phyloP scores from a whole-genome alignment of 495 filamentous ascomycete species.

The Penicillium argentinense region DNA sequence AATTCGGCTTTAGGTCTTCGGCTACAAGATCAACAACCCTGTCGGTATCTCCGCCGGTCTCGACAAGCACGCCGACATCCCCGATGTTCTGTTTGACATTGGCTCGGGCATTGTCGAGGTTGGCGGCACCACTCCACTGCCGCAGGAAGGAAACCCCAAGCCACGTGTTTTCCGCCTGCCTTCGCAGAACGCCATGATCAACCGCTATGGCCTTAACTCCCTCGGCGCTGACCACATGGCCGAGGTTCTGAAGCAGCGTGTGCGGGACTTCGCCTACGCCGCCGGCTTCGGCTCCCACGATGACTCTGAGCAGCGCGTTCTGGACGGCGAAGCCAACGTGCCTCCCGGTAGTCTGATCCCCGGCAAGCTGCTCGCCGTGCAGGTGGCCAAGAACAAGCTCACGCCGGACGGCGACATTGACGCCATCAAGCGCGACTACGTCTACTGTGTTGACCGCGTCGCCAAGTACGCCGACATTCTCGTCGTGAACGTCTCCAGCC shows the following conservation, averaged over 20 bases:
- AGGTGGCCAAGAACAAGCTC: constrained; percentile 94
- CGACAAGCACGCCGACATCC: constrained; percentile 89
- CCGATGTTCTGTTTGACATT: constrained; percentile 75
- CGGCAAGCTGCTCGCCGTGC: constrained; percentile 81
- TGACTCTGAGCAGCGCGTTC: constrained; percentile 64
- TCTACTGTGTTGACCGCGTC: constrained; percentile 77
- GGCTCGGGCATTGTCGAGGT: constrained; percentile 86
- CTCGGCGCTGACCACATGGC: constrained; percentile 86
- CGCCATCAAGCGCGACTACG: constrained; percentile 81
- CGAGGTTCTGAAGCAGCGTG: constrained; percentile 70
- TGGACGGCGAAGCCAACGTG: constrained; percentile 66
- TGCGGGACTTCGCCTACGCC: constrained; percentile 70
- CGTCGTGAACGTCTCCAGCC: constrained; percentile 94
- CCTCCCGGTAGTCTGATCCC: constrained; percentile 71
- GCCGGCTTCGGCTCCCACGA: constrained; percentile 63
- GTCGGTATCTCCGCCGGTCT: constrained; percentile 90
- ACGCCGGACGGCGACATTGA: constrained; percentile 82
- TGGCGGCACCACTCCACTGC: constrained; percentile 80
- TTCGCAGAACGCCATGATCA: constrained; percentile 81
- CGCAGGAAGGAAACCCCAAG: constrained; percentile 82
- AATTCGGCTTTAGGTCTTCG: constrained; percentile 62
- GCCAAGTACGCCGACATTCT: constrained; percentile 89
- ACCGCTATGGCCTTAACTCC: constrained; percentile 89
- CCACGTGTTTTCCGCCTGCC: constrained; percentile 86
- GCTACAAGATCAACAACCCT: constrained; percentile 74